Evolutionary conservation across 352 stramenopile genomes (phyloP), one percentile per base, ranked within the genome.

Genomic region (Aphanomyces astaci): DNA sequence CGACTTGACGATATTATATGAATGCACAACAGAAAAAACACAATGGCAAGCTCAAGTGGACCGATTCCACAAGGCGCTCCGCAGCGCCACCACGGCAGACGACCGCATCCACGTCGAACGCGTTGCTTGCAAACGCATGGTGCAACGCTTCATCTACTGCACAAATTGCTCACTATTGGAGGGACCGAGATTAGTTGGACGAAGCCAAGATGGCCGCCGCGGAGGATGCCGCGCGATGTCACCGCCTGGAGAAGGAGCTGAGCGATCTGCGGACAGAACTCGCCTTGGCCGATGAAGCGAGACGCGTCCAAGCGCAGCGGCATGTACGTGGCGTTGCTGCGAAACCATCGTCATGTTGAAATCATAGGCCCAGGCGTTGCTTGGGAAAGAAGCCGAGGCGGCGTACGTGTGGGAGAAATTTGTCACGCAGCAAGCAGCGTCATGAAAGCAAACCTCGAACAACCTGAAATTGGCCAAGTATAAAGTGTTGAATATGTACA

Each of bases 321-420:
- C 62, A 68, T 39, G 62, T 64, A 64, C 10, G 46, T n/a, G 7
- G 15, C 9, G 9, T 7, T 46, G 4, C 15, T 62, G 15, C 9
- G 43, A 24, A 22, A 19, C 7, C 33, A 9, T 9, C 46, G 4
- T 36, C 22, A 27, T 46, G 36, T 30, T n/a, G 46, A 24, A 1
- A 17, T 27, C n/a, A 17, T 66, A 66, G 59, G 59, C 62, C 2
- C 62, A 68, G 19, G 30, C 10, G 19, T 33, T 68, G 5, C 27
- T 68, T 10, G 62, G 62, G 9, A 68, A 68, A n/a, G 43, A 59
- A 15, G 46, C 56, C 27, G 62, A 45, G 5, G 49, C 62, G 5
- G 49, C 15, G 7, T 68, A 68, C 32, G 36, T 68, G 5, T 68
- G 62, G 62, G 10, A 60, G n/a, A 68, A 68, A 48, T 68, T 56